Base-by-base conservation (phyloP, 495 filamentous ascomycete genomes). In the Penicillium subrubescens region DNA sequence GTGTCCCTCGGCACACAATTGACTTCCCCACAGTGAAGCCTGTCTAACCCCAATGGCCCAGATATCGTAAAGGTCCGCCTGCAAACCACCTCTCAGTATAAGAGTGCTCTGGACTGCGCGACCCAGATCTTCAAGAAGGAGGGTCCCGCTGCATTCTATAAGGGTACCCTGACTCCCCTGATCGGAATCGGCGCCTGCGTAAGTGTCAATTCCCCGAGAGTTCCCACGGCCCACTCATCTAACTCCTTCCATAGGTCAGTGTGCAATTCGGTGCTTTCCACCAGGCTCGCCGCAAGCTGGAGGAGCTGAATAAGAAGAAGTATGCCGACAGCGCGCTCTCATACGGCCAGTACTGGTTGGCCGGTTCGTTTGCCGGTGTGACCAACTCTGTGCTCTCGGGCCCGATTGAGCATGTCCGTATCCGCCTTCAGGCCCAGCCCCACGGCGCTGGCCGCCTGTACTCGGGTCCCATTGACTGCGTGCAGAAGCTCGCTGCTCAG, bases 211-310 rank as follows among this genome's bases (percentile, higher is more conserved):
- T 10, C 29, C 44, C 8, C n/a, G 25, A 27, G 57, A 54, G 21
- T 39, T 23, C 59, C 50, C 19, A 23, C 10, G 37, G 50, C 6
- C 17, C 25, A 15, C 41, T 21, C 17, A 55, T 58, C 67, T 68
- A 59, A 68, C 52, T 62, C 37, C 50, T 51, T 51, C 27, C 46
- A n/a, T 54, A 88, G 86, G 86, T 97, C 35, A 95, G 92, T 41
- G 89, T 99, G 70, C 95, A 99, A 84, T 99, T 99, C 79, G 95
- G 95, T 67, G 95, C 89, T 70, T 99, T 98, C 87, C 92, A 97
- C 82, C 89, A 89, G 67, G 93, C 94, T 15, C 92, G 93, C 44
- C 89, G 96, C 46, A 87, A 84, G 62, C 88, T 99, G 75, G 93
- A 97, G 79, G 79, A 87, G 58, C 79, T 83, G 56, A 94, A 94